These are phyloP conservation scores for Chlorella sp. DNA, from an alignment of 139 green algal species.

Conservation along the genomic window DNA sequence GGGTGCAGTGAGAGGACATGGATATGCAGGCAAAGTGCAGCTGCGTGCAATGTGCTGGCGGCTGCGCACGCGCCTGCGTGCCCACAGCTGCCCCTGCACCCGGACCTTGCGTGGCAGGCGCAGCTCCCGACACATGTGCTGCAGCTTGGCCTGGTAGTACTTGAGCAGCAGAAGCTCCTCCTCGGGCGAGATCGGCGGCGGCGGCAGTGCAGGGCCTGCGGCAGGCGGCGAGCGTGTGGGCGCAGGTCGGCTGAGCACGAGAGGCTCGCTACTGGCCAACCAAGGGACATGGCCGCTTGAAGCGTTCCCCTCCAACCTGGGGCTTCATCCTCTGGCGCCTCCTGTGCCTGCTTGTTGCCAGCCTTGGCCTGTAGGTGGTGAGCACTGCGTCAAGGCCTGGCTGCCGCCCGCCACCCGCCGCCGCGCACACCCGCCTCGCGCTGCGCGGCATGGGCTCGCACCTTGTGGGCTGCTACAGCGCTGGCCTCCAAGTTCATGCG, in stretches of 20 bases:
- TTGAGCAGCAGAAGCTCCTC: conserved; percentile 53
- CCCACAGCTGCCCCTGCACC: no score
- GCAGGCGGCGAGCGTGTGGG: neutral
- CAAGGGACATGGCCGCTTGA: neutral
- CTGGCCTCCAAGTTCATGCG: neutral
- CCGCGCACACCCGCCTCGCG: neutral
- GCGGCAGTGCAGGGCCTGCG: neutral
- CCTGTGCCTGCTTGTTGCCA: neutral
- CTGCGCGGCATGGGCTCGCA: neutral
- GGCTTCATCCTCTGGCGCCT: neutral
- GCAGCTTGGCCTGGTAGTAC: conserved; percentile 53
- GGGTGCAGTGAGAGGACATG: no score
- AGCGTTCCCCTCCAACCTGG: neutral
- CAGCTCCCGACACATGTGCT: conserved; percentile 48
- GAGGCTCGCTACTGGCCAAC: neutral
- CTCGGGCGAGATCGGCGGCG: conserved; percentile 22
- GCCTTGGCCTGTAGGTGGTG: no score
- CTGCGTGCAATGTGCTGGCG: no score
- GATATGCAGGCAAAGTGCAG: no score
- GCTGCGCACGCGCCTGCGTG: no score
- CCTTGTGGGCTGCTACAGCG: neutral
- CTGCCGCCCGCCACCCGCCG: no score
- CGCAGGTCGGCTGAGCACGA: neutral
- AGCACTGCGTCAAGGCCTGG: no score
- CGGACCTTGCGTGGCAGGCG: conserved; percentile 54